Evolutionary conservation across 23 red algal species (phyloP), one percentile per base, ranked within the genome.

Genomic region (Agarophyton chilense): DNA sequence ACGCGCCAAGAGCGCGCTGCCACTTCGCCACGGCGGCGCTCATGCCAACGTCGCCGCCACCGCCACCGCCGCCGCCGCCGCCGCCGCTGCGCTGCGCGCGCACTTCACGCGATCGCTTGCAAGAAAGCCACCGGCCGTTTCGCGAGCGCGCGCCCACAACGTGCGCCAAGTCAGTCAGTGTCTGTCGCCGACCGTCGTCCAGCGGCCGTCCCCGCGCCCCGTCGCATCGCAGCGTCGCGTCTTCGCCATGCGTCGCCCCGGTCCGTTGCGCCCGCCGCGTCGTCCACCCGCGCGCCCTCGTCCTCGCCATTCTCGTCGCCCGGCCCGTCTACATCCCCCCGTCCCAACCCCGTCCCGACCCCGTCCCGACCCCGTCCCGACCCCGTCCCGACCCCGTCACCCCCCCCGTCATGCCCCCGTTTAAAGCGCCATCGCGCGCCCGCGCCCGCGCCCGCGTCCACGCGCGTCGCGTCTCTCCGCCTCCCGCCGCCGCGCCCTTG

Each of bases 381-480:
- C 57, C 35, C 75, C 14, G 55, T 34, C 54, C 10, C 31, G 39
- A 34, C 79, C 29, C 9, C 61, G 55, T 34, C 57, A 26, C 35
- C 57, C 56, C 25, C 52, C n/a, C 18, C 49, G 54, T 36, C 78
- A 61, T 63, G 39, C 51, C 79, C 22, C 79, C 68, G 68, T 74
- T 74, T 74, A 74, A 74, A 74, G 40, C 79, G 38, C 56, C 6
- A 4, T n/a, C n/a, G n/a, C n/a, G n/a, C n/a, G n/a, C n/a, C n/a
- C 32, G 40, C 36, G 18, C 56, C 17, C 9, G 14, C 57, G 25
- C 36, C 28, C 35, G 18, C 31, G 24, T 22, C 38, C 16, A 54
- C 34, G 55, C 32, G 44, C 56, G 10, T 22, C 77, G 0, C 77
- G 41, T 38, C 52, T 6, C 1, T 22, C 47, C 55, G 24, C 14